Base-by-base conservation (phyloP, 2,329 filamentous ascomycete species). In the Claviceps sp. region DNA sequence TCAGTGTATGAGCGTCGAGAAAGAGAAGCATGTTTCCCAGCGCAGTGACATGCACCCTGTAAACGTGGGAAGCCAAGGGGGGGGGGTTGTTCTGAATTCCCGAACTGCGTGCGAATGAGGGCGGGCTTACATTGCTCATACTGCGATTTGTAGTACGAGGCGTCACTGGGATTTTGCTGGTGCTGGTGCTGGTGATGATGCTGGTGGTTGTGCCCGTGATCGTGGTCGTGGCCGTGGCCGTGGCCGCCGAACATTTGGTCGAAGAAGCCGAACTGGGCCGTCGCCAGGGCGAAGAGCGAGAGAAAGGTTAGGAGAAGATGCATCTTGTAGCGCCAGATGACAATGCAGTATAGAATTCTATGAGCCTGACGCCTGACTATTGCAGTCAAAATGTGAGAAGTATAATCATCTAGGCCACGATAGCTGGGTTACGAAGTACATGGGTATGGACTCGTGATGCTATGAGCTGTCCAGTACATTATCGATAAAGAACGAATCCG, bases 241-340 rank as follows among this genome's bases (percentile, higher is more conserved):
- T 75, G 74, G 58, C 79, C 79, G 60, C 81, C 78, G 67, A 98
- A 97, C 88, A 97, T 95, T 62, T 97, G 88, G 66, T 96, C 90
- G 71, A 97, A 98, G 78, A 98, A 95, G 56, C 64, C 85, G 68
- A 97, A 97, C 70, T 97, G 91, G 11, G 88, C 88, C 52, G 77
- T 72, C 4, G 76, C 81, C 16, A 79, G 68, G 55, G 79, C 70
- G 53, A 87, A 63, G 29, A 88, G 66, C 48, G 86, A 70, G 16
- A 88, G 64, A 20, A 81, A 58, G 45, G 76, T 60, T 49, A 76
- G 44, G 14, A 68, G 48, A 39, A 61, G 57, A 14, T 59, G 62
- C 66, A 68, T 68, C 23, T 64, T 57, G 22, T 20, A 43, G 20
- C 5, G 20, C 3, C 5, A 43, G 8, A 11, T 13, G 9, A 20